Base-by-base conservation (phyloP, 2,329 filamentous ascomycete species). In the Cercospora nicotianae region DNA sequence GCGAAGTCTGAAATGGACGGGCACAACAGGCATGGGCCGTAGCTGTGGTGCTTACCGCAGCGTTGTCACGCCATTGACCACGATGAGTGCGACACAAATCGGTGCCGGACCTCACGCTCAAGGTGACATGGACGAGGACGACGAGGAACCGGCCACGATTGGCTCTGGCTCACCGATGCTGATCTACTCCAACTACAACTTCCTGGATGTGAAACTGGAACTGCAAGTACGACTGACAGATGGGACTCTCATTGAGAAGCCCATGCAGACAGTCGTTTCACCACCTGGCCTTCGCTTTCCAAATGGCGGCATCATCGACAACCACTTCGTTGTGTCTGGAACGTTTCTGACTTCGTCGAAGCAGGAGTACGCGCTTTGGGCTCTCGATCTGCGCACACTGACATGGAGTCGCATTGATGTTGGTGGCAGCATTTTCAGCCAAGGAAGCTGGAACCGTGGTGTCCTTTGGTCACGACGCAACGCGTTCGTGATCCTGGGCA, bases 111-210 rank as follows among this genome's bases (percentile, higher is more conserved):
- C 79, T 55, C 67, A 80, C 80, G 60, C 81, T 77, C n/a, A 79
- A 79, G 60, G 80, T 13, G 77, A 80, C 5, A 73, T 79, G 18
- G 79, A 83, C 26, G 76, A 81, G 67, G 78, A 78, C 64, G 71
- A 79, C 75, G 69, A 76, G 61, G 72, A 81, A 71, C 66, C 79
- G 7, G 60, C 67, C 18, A 67, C 76, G 60, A 78, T 75, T 53
- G 75, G 73, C 20, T 80, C 79, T 20, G 86, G 85, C 16, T 84
- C 86, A 6, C 84, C 87, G 3, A 97, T 98, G 93, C 86, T 99
- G 70, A 96, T 99, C 57, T 99, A 99, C 79, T 98, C 94, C 26
- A 99, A 99, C 78, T 99, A 99, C 81, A 98, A 99, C 80, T 99
- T 99, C 76, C 80, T 99, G 65, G 94, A 99, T 75, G 95, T 99